Conservation (phyloP, 208 protist species). For the Leishmania braziliensis region DNA sequence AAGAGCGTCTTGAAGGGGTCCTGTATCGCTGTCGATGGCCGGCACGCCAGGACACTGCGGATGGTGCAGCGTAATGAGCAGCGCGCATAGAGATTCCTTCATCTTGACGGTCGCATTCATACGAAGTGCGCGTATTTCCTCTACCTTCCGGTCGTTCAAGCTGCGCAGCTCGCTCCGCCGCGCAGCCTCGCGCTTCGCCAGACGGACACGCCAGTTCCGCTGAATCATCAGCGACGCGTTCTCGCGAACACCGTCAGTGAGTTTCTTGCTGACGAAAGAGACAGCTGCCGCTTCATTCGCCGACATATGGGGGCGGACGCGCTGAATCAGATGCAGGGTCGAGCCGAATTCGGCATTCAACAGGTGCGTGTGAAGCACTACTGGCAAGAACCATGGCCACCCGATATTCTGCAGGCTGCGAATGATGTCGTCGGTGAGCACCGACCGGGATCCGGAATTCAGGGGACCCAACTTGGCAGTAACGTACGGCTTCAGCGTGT, state of each 20-base stretch:
- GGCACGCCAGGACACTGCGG: conserved; percentile 48
- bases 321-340: conserved; percentile 76
- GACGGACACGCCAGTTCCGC: conserved; percentile 69
- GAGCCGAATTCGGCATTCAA: conserved; percentile 85
- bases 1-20: conserved; percentile 56
- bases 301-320: conserved; percentile 52
- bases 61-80: conserved; percentile 77
- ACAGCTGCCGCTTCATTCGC: conserved; percentile 75
- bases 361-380: conserved; percentile 75
- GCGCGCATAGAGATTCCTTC: conserved; percentile 60
- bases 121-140: conserved; percentile 76
- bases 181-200: conserved; percentile 47
- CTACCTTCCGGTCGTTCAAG: conserved; percentile 67
- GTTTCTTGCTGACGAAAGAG: conserved; percentile 64
- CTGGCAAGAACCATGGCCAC: conserved; percentile 72
- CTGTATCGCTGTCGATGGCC: conserved; percentile 39
- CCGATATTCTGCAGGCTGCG: conserved; percentile 64
- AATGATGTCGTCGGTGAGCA: conserved; percentile 75
- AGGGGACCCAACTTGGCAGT: conserved; percentile 68
- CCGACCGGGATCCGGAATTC: conserved; percentile 34
- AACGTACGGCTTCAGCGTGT: conserved; percentile 74
- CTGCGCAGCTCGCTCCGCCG: conserved; percentile 40
- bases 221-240: conserved; percentile 81
- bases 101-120: conserved; percentile 69
- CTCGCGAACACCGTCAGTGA: conserved; percentile 63